A percentile compares a stretch with the other conserved stretches of the same genome.
phyloP scores from a whole-genome alignment of 805 yeast species.

The Candida maesae region DNA sequence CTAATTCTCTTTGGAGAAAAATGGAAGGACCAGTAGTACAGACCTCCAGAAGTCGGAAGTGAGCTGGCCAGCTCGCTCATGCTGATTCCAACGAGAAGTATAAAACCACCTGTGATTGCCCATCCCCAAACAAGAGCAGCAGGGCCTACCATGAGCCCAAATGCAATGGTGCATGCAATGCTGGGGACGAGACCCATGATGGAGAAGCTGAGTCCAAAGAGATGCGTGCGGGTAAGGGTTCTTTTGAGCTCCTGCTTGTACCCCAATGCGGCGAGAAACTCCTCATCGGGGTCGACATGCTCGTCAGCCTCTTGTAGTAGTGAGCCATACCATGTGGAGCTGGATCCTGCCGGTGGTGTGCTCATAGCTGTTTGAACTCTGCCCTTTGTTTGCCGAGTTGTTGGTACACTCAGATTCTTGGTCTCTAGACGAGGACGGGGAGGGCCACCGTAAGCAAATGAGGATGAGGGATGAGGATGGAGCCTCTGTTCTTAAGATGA shows the following conservation, averaged over 20 bases:
- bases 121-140: slow-evolving; percentile 64
- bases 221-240: slow-evolving; percentile 52
- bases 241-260: slow-evolving; percentile 63
- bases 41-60: slow-evolving; percentile 69
- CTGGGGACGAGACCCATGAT: slow-evolving; percentile 65
- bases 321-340: slow-evolving; percentile 1
- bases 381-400: too few species aligned
- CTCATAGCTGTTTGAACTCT: too few species aligned
- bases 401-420: too few species aligned
- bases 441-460: too few species aligned
- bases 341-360: slow-evolving; percentile 4
- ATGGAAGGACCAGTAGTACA: slow-evolving; percentile 58
- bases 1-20: slow-evolving; percentile 51
- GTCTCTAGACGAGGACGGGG: too few species aligned
- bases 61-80: slow-evolving; percentile 62
- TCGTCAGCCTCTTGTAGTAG: neutral
- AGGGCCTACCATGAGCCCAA: slow-evolving; percentile 55
- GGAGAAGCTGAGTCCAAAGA: slow-evolving; percentile 63
- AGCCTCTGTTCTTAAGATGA: too few species aligned
- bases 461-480: too few species aligned
- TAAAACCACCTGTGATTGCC: slow-evolving; percentile 52
- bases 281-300: slow-evolving; percentile 13
- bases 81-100: slow-evolving; percentile 49
- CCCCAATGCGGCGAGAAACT: slow-evolving; percentile 39
- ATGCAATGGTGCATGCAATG: slow-evolving; percentile 47